These are phyloP conservation scores for Fusarium heterosporum DNA, from an alignment of 2,329 filamentous ascomycete species.

Conservation along the genomic window DNA sequence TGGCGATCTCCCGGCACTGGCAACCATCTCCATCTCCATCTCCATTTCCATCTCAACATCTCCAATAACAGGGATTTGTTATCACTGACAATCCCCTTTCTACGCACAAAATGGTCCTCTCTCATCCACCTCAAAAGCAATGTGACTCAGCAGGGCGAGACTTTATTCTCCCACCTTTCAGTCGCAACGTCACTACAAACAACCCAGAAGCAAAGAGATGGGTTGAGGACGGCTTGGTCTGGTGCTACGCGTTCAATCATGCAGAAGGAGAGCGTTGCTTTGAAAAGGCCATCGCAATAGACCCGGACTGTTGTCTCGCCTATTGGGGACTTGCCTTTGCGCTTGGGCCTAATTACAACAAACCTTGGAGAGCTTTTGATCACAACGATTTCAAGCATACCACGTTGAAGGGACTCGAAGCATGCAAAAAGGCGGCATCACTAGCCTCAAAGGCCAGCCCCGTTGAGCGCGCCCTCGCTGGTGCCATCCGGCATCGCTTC, in stretches of 20 bases:
- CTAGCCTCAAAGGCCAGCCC: constrained; percentile 41
- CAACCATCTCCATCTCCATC: constrained; percentile 4
- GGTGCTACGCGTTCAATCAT: constrained; percentile 79
- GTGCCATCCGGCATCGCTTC: constrained; percentile 72
- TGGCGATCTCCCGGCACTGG: constrained; percentile 29
- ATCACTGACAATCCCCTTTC: background rate
- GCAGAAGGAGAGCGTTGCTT: constrained; percentile 73
- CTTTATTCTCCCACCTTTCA: constrained; percentile 42
- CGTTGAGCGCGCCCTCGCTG: constrained; percentile 70
- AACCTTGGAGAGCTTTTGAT: constrained; percentile 67
- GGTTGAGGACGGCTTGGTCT: constrained; percentile 75
- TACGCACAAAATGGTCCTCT: constrained; percentile 26
- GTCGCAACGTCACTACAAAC: constrained; percentile 64
- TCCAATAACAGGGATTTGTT: background rate
- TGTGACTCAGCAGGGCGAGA: constrained; percentile 19
- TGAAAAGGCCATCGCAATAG: constrained; percentile 63
- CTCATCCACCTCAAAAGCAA: constrained; percentile 14
- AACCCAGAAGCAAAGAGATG: constrained; percentile 66
- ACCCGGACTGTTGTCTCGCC: constrained; percentile 68
- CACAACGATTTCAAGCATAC: constrained; percentile 40
- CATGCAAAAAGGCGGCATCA: constrained; percentile 27
- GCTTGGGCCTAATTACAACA: constrained; percentile 78
- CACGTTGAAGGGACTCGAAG: constrained; percentile 19
- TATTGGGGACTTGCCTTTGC: constrained; percentile 77
- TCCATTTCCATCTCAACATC: background rate